phyloP scores from a whole-genome alignment of 2,329 filamentous ascomycete genomes.

The Lomentospora prolificans region DNA sequence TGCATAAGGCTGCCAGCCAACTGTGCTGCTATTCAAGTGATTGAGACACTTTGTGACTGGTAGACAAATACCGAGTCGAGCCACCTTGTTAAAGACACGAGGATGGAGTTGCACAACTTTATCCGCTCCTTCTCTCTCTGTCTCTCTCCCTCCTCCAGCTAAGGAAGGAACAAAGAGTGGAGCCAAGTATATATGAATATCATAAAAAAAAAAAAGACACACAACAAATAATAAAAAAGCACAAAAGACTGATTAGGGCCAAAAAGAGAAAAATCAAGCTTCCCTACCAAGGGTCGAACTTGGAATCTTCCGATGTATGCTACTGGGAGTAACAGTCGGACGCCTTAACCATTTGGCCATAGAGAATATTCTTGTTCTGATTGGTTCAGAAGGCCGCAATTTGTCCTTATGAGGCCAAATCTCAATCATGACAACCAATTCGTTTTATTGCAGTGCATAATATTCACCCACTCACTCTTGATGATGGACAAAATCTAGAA shows the following conservation, averaged over 20 bases:
- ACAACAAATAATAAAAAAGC: neutral
- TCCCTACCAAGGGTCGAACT: constrained; percentile 4
- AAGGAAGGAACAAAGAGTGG: neutral
- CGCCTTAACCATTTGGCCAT: constrained; percentile 3
- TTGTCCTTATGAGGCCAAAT: neutral
- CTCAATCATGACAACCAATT: too few species aligned
- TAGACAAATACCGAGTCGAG: too few species aligned
- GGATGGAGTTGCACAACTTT: neutral
- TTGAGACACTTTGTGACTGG: too few species aligned
- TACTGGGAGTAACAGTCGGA: neutral
- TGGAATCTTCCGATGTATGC: neutral
- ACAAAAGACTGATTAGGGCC: too few species aligned
- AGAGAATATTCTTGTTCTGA: neutral
- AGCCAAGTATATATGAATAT: neutral
- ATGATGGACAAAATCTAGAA: too few species aligned
- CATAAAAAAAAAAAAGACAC: neutral
- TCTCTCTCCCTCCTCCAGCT: neutral
- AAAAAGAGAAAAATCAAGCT: neutral
- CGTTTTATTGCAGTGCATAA: too few species aligned
- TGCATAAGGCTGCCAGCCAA: neutral
- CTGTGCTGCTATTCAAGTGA: too few species aligned
- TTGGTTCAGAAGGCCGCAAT: neutral
- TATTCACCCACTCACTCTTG: too few species aligned
- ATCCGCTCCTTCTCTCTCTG: neutral
- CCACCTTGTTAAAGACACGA: too few species aligned